Conservation (phyloP, 108 stramenopile genomes). For the Thalassiosira profunda region DNA sequence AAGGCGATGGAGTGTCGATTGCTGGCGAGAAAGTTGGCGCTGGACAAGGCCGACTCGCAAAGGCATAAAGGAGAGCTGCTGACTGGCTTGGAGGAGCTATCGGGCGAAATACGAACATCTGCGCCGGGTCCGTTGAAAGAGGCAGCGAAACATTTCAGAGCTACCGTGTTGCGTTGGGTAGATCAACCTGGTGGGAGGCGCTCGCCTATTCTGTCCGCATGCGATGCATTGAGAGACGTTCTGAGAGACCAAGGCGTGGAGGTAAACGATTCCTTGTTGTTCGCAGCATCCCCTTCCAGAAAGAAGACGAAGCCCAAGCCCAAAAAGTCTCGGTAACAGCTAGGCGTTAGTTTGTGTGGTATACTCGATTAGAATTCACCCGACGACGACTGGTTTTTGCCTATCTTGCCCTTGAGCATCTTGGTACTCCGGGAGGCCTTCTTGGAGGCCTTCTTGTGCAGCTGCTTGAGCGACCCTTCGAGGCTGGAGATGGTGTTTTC, state of each 20-base stretch:
- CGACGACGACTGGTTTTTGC: too few relatives aligned
- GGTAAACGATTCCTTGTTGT: conserved; percentile 51
- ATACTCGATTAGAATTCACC: too few relatives aligned
- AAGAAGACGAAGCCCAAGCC: too few relatives aligned
- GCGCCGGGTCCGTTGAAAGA: conserved; percentile 24
- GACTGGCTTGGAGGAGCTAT: conserved; percentile 21
- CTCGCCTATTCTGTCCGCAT: conserved; percentile 40
- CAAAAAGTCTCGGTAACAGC: too few relatives aligned
- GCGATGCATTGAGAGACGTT: conserved; percentile 52
- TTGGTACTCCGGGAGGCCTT: too few relatives aligned
- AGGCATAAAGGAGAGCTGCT: too few relatives aligned
- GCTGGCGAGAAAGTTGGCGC: conserved; percentile 51
- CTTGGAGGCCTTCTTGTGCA: too few relatives aligned
- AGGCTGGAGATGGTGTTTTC: conserved; percentile 45
- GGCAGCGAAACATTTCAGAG: conserved; percentile 32
- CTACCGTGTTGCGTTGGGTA: conserved; percentile 25
- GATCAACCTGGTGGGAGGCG: conserved; percentile 20
- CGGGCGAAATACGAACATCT: conserved; percentile 20
- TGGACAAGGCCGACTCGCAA: too few relatives aligned
- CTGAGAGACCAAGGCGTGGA: conserved; percentile 53
- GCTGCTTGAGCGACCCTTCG: conserved; percentile 32
- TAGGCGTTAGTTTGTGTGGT: too few relatives aligned
- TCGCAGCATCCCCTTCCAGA: too few relatives aligned
- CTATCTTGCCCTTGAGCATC: too few relatives aligned
- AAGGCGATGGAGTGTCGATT: conserved; percentile 51